Evolutionary conservation across 2,329 filamentous ascomycete species (phyloP), one percentile per base, ranked within the genome.

Genomic region (Aspergillus sp.): DNA sequence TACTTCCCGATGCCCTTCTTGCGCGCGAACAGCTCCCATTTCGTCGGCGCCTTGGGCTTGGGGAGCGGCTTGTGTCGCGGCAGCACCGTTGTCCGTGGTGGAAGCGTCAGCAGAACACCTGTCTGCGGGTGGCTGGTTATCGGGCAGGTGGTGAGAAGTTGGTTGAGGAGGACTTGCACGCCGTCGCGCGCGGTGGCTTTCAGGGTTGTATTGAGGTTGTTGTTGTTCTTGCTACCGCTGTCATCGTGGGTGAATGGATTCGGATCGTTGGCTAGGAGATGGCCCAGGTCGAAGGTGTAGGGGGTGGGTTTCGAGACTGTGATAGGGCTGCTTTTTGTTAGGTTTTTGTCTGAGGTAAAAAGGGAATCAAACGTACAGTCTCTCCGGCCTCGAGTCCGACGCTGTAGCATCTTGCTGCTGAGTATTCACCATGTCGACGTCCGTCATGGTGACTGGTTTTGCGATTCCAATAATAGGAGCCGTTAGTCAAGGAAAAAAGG

Each of bases 51-150:
- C 73, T 90, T 93, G 56, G 82, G 79, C 47, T 81, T 78, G 1
- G 93, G 93, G 6, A 97, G 75, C 7, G 88, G 88, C 70, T 98
- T 97, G 73, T 96, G 90, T 57, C 93, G 85, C 27, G 93, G 93
- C 3, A 97, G 76, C 0, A 75, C 68, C 1, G 85, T 94, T 19
- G 78, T 73, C 0, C 81, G 75, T 0, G 78, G 67, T 0, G 93
- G 93, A 0, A 98, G 83, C 10, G 79, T 76, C 45, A 97, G 81
- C 43, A 91, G 80, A 2, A 97, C 87, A 57, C 89, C 80, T 46
- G 78, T 73, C 29, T 68, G 66, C 7, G 68, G 78, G 33, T 80
- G 77, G 1, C 85, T 84, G 49, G 76, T 79, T 58, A 96, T 83
- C 28, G 87, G 79, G 72, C 89, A 93, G 41, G 88, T 91, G 10